A percentile compares a stretch with the other conserved stretches of the same genome.
phyloP scores from a whole-genome alignment of 805 yeast genomes.

The Metschnikowia lunata region DNA sequence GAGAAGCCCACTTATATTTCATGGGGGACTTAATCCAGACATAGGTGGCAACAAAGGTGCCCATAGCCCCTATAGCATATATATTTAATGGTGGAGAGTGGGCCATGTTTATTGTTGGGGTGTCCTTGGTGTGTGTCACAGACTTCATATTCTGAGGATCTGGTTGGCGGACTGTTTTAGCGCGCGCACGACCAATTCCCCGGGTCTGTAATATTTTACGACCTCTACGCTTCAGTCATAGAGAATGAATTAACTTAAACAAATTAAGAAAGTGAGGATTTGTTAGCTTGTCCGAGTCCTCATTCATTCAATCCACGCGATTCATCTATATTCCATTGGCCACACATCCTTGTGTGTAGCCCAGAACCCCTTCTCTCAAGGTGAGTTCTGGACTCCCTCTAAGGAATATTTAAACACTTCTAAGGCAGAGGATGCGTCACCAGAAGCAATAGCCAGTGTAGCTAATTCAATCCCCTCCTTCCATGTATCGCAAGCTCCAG shows the following conservation, averaged over 20 bases:
- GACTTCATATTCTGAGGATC: slow-evolving; percentile 2
- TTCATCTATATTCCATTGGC: no score
- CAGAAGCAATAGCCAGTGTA: slow-evolving; percentile 58
- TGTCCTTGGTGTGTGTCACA: neutral
- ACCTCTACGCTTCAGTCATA: no score
- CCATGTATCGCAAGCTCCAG: slow-evolving; percentile 68
- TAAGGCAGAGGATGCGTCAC: slow-evolving; percentile 61
- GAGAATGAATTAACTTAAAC: no score
- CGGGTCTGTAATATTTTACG: no score
- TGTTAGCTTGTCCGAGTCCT: no score
- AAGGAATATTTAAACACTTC: slow-evolving; percentile 40
- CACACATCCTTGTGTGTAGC: no score
- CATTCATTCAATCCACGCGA: no score
- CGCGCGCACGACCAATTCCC: slow-evolving; percentile 12
- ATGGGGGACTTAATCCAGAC: slow-evolving; percentile 38
- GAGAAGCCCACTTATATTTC: slow-evolving; percentile 38
- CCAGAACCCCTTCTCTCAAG: neutral
- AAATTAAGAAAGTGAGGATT: no score
- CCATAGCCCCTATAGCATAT: slow-evolving; percentile 41
- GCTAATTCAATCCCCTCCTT: slow-evolving; percentile 75
- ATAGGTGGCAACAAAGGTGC: slow-evolving; percentile 37
- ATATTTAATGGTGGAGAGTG: slow-evolving; percentile 40
- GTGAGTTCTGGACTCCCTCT: neutral
- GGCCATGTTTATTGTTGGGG: slow-evolving; percentile 12
- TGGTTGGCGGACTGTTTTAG: slow-evolving; percentile 15